These are phyloP conservation scores for Boletus vermiculosoides DNA, from an alignment of 768 basidiomycete species.

Conservation along the genomic window DNA sequence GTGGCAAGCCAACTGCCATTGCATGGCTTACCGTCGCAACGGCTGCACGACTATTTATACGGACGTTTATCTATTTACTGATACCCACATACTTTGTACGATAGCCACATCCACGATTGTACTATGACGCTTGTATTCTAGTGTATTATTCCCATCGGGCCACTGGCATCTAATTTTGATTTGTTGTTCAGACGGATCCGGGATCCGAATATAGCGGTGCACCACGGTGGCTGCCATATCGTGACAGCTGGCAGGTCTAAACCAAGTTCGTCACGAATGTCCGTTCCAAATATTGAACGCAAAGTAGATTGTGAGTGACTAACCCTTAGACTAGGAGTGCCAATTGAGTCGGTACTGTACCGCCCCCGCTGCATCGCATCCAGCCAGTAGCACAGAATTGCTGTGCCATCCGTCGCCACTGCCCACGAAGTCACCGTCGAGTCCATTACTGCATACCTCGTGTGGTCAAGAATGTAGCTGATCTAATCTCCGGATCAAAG, in stretches of 20 bases:
- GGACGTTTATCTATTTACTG: conserved; percentile 1
- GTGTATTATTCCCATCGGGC: background rate
- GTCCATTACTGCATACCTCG: conserved; percentile 11
- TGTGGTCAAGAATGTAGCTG: conserved; percentile 16
- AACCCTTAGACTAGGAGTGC: background rate
- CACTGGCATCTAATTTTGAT: background rate
- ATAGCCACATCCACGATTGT: conserved; percentile 10
- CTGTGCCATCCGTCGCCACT: background rate
- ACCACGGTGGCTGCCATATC: background rate
- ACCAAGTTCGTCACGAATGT: background rate
- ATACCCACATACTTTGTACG: conserved; percentile 22
- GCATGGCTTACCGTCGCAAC: background rate
- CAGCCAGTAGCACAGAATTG: background rate
- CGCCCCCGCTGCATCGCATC: conserved; percentile 2
- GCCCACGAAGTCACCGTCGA: background rate
- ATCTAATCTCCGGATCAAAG: conserved; percentile 18
- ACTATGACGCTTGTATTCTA: conserved; percentile 11
- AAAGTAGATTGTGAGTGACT: background rate
- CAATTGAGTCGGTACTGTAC: background rate
- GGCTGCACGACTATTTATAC: conserved; percentile 10
- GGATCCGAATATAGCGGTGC: too few species aligned
- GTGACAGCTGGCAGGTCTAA: background rate
- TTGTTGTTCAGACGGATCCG: too few species aligned
- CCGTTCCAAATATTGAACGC: background rate
- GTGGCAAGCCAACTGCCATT: background rate